Evolutionary conservation across 441 rosid species (phyloP).

Genomic region (Codiaeum variegatum): DNA sequence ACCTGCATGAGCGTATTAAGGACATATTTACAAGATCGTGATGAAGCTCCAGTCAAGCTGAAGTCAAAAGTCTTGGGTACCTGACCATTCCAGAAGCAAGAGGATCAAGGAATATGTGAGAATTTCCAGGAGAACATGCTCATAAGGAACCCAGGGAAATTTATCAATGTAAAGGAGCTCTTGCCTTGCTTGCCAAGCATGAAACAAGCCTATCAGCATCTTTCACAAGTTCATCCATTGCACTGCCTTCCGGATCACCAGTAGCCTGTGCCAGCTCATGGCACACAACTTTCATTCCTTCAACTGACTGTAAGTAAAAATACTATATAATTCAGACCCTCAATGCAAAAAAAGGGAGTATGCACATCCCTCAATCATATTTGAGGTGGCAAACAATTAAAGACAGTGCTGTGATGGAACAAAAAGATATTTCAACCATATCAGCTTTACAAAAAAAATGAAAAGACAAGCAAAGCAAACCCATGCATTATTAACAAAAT

Average conservation of each 20-base stretch:
- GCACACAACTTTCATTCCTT: slow-evolving; percentile 99
- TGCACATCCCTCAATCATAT: not conserved
- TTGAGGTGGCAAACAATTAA: not conserved
- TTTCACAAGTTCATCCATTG: slow-evolving; percentile 80
- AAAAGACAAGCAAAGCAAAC: no score
- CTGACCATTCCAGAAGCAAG: slow-evolving; percentile 34
- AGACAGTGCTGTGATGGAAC: not conserved
- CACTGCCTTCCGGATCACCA: slow-evolving; percentile 81
- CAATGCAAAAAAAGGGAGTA: not conserved
- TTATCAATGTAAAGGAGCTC: slow-evolving; percentile 8
- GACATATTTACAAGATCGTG: slow-evolving; percentile 98
- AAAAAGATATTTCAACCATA: not conserved
- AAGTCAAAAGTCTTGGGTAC: slow-evolving; percentile 96
- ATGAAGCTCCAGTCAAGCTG: slow-evolving; percentile 93
- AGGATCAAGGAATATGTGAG: not conserved
- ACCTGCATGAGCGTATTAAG: slow-evolving; percentile 99
- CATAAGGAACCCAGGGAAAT: slow-evolving; percentile 9
- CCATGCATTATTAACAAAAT: not conserved
- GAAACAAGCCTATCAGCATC: slow-evolving; percentile 99
- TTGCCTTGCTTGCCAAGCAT: slow-evolving; percentile 94
- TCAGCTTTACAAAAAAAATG: not conserved
- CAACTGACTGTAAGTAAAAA: slow-evolving; percentile 76
- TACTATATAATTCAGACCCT: slow-evolving; percentile 17
- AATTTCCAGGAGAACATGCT: not conserved
- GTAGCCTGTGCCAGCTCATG: slow-evolving; percentile 96